Conservation (phyloP, 2,329 filamentous ascomycete species). For the Aspergillus sp. region DNA sequence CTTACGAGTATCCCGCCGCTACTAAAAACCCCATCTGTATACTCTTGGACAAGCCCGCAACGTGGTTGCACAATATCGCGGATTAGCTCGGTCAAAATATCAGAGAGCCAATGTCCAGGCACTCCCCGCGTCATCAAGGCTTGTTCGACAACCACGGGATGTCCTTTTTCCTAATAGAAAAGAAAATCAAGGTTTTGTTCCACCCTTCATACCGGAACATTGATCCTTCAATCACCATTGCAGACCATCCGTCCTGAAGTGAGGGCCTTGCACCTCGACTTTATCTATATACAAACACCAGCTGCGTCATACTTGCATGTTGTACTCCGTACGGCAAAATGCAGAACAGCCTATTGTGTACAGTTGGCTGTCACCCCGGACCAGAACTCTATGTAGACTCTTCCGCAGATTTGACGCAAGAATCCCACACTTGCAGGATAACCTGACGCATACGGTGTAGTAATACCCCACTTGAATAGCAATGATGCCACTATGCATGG, state of each 20-base stretch:
- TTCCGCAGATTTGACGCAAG: not conserved
- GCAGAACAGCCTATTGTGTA: slow-evolving; percentile 15
- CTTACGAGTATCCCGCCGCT: not conserved
- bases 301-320: slow-evolving; percentile 8
- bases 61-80: not conserved
- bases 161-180: not conserved
- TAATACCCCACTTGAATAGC: not conserved
- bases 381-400: not conserved
- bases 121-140: not conserved
- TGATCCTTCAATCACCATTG: slow-evolving; percentile 7
- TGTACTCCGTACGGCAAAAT: slow-evolving; percentile 6
- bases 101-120: not conserved
- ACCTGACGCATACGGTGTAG: not conserved
- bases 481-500: not conserved
- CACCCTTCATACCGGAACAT: not conserved
- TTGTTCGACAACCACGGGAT: not conserved
- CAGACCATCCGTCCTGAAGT: slow-evolving; percentile 7
- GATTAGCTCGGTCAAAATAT: not conserved
- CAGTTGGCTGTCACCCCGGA: not conserved
- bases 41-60: not conserved
- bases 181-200: not conserved
- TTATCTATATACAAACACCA: no score
- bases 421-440: not conserved
- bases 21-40: not conserved
- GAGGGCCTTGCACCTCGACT: slow-evolving; percentile 9